phyloP scores from a whole-genome alignment of 2,329 filamentous ascomycete species.

The Apiospora rasikravindrae region DNA sequence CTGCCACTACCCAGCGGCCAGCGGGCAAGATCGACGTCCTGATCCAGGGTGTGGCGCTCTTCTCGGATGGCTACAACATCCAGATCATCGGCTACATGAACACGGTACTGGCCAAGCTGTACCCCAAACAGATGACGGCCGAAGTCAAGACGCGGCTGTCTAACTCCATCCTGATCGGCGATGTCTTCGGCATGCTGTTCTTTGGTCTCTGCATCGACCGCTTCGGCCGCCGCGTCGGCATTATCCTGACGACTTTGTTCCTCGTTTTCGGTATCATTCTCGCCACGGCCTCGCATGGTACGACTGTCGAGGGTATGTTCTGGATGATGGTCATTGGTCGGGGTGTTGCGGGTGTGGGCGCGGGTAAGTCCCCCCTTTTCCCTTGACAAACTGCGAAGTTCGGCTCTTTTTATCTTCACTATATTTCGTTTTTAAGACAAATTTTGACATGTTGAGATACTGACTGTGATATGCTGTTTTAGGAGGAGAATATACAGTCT shows the following conservation, averaged over 20 bases:
- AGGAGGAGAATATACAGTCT: conserved; percentile 38
- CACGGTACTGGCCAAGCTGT: conserved; percentile 37
- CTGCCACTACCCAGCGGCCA: neutral
- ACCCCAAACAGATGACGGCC: conserved; percentile 39
- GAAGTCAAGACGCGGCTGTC: conserved; percentile 45
- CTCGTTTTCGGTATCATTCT: conserved; percentile 52
- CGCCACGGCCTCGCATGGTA: conserved; percentile 49
- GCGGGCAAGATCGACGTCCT: conserved; percentile 32
- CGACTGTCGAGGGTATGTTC: conserved; percentile 54
- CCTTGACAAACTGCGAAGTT: too few species aligned
- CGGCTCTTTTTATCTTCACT: too few species aligned
- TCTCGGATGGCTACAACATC: conserved; percentile 43
- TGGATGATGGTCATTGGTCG: conserved; percentile 58
- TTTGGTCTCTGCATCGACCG: conserved; percentile 51
- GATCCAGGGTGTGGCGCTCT: conserved; percentile 38
- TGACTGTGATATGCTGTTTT: neutral
- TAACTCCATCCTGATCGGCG: conserved; percentile 46
- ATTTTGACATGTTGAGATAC: neutral
- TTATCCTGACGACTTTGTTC: conserved; percentile 50
- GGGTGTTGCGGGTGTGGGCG: conserved; percentile 53
- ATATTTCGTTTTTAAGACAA: neutral
- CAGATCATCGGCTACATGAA: conserved; percentile 42
- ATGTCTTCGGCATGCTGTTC: conserved; percentile 47
- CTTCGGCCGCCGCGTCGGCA: conserved; percentile 51
- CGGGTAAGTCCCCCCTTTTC: conserved; percentile 36